These are phyloP conservation scores for Lycium ferocissimum DNA, from an alignment of 257 asterid genomes.

Conservation along the genomic window DNA sequence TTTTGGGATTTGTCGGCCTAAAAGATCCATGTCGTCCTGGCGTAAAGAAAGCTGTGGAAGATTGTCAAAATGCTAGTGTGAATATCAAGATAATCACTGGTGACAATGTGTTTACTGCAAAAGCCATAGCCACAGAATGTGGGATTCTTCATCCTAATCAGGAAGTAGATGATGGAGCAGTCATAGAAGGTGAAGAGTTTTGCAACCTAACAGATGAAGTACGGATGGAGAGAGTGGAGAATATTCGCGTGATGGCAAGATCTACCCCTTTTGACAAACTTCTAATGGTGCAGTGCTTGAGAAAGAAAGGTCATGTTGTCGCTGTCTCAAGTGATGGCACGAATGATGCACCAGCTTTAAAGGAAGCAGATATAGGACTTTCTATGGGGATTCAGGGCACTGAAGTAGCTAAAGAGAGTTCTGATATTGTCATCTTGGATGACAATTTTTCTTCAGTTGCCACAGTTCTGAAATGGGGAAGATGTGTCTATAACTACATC, in stretches of 20 bases:
- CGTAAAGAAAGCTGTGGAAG: conserved; percentile 65
- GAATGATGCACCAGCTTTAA: conserved; percentile 74
- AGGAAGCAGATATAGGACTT: conserved; percentile 74
- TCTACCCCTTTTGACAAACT: conserved; percentile 83
- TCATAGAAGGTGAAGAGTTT: conserved; percentile 70
- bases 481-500: conserved; percentile 66
- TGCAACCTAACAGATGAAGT: conserved; percentile 64
- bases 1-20: conserved; percentile 66
- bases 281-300: conserved; percentile 72
- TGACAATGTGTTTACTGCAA: conserved; percentile 76
- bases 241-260: conserved; percentile 67
- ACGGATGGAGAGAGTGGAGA: conserved; percentile 61
- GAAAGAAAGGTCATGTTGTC: conserved; percentile 66
- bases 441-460: conserved; percentile 67
- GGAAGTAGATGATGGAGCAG: conserved; percentile 37
- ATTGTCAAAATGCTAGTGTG: conserved; percentile 69
- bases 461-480: conserved; percentile 59
- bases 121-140: conserved; percentile 75
- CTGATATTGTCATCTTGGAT: conserved; percentile 77
- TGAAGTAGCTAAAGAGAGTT: conserved; percentile 71
- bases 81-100: conserved; percentile 78
- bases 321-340: conserved; percentile 80
- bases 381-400: conserved; percentile 82
- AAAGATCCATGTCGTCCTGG: conserved; percentile 76
- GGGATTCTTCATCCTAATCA: conserved; percentile 56